Evolutionary conservation across 1,284 basidiomycete genomes (phyloP).

Genomic region (Porogramme epimiltina): DNA sequence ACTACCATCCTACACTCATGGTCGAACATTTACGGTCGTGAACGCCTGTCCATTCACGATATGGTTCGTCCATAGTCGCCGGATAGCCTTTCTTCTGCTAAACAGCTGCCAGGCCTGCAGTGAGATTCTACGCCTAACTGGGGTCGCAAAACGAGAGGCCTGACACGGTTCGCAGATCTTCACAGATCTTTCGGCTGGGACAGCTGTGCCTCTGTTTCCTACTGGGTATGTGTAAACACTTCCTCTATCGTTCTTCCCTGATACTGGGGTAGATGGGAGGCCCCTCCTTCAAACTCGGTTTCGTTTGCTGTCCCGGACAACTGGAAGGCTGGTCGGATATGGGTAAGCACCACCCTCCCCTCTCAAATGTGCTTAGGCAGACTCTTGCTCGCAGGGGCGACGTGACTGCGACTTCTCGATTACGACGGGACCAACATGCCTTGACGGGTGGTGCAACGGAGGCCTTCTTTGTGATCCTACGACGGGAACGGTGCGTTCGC

Average conservation of each 20-base stretch:
- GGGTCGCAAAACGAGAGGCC: neutral
- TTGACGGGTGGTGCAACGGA: conserved; percentile 46
- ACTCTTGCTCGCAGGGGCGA: conserved; percentile 23
- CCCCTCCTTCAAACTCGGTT: conserved; percentile 29
- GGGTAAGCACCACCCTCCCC: conserved; percentile 26
- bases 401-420: conserved; percentile 45
- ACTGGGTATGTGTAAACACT: too few relatives aligned
- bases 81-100: neutral
- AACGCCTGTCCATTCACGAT: conserved; percentile 37
- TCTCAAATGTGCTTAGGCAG: neutral
- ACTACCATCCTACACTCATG: neutral
- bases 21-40: conserved; percentile 32
- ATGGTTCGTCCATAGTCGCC: conserved; percentile 28
- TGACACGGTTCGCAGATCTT: conserved; percentile 18
- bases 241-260: too few relatives aligned
- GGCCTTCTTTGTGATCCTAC: conserved; percentile 44
- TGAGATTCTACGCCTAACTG: conserved; percentile 6
- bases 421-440: conserved; percentile 41
- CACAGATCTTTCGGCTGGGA: conserved; percentile 26
- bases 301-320: conserved; percentile 38
- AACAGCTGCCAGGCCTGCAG: conserved; percentile 27
- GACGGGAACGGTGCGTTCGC: conserved; percentile 34
- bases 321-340: conserved; percentile 41
- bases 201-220: conserved; percentile 26
- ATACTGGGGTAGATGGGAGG: conserved; percentile 32